phyloP scores from a whole-genome alignment of 805 yeast species.

The Maudiozyma pseudohumilis region DNA sequence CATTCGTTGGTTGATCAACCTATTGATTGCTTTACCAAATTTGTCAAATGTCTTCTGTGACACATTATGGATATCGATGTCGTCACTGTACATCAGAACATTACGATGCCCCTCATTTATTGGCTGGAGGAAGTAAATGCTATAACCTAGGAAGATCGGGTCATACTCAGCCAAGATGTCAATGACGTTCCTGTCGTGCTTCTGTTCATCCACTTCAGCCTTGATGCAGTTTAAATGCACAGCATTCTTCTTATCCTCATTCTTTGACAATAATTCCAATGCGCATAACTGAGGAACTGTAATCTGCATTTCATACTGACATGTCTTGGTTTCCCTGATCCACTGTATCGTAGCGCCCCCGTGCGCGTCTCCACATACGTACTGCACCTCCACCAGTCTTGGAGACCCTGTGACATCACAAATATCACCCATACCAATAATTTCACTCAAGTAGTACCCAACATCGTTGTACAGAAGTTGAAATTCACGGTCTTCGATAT shows the following conservation, averaged over 20 bases:
- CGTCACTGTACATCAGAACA: conserved; percentile 2
- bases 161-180: conserved; percentile 15
- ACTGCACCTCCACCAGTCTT: conserved; percentile 46
- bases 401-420: conserved; percentile 51
- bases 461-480: conserved; percentile 29
- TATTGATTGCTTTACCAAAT: conserved; percentile 17
- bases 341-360: conserved; percentile 26
- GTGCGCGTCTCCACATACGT: conserved; percentile 37
- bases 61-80: neutral
- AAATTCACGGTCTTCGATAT: conserved; percentile 14
- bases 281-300: conserved; percentile 43
- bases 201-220: neutral
- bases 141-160: conserved; percentile 21
- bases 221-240: conserved; percentile 12
- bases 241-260: conserved; percentile 17
- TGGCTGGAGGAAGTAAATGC: conserved; percentile 19
- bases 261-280: conserved; percentile 22
- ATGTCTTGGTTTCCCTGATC: conserved; percentile 45
- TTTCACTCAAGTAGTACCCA: conserved; percentile 28
- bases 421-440: conserved; percentile 40
- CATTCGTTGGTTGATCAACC: conserved; percentile 12
- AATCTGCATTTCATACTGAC: conserved; percentile 45
- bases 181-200: conserved; percentile 3
- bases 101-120: neutral
- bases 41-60: conserved; percentile 6